Evolutionary conservation across 768 basidiomycete species (phyloP).

Genomic region (Calocera cornea): DNA sequence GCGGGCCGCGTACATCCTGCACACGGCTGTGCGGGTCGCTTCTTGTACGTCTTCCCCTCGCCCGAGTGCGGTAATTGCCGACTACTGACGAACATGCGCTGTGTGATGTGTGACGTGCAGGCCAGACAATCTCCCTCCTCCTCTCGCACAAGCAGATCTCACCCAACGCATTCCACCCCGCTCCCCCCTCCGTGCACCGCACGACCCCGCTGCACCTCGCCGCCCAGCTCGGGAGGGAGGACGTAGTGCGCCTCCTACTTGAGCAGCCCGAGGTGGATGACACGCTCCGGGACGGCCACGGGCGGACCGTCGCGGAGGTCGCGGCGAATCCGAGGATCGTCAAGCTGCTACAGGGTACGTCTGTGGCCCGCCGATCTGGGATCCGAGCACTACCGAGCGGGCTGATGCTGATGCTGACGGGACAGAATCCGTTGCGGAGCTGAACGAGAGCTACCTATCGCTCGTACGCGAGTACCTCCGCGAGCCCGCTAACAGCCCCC

Average conservation of each 20-base stretch:
- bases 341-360: constrained; percentile 50
- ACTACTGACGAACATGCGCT: background rate
- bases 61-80: background rate
- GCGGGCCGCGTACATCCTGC: background rate
- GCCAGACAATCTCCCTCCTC: constrained; percentile 51
- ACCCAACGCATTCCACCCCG: constrained; percentile 63
- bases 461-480: constrained; percentile 16
- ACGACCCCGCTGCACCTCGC: constrained; percentile 61
- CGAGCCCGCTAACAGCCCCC: background rate
- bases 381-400: too few species aligned
- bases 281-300: constrained; percentile 49
- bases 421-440: constrained; percentile 2
- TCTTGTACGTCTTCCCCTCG: background rate
- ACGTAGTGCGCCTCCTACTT: constrained; percentile 61
- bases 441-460: constrained; percentile 16
- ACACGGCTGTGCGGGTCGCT: background rate
- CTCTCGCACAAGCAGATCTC: constrained; percentile 63
- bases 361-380: too few species aligned
- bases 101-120: constrained; percentile 27
- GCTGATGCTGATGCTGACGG: too few species aligned
- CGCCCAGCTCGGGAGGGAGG: constrained; percentile 56
- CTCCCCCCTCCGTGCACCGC: constrained; percentile 38
- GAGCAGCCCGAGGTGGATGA: constrained; percentile 75
- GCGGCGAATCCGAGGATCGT: constrained; percentile 55
- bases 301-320: constrained; percentile 56